A percentile compares a stretch with the other conserved stretches of the same genome.
Evolutionary conservation across 2,329 filamentous ascomycete genomes (phyloP).

Genomic region (Xylariaceae sp.): DNA sequence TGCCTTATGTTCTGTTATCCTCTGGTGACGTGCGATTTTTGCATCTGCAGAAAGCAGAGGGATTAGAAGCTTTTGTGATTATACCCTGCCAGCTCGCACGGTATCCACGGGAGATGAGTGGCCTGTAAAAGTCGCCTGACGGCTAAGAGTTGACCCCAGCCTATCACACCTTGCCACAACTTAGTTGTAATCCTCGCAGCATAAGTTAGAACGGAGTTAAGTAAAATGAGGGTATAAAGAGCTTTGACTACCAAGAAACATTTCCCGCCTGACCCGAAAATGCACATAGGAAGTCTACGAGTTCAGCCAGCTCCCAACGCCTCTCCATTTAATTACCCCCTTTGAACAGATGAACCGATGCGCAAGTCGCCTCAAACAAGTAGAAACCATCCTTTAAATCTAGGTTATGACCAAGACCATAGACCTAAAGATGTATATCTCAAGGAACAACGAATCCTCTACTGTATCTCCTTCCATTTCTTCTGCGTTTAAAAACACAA

Average conservation of each 20-base stretch:
- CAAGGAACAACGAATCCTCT: not conserved
- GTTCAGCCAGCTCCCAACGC: conserved; percentile 16
- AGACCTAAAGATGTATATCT: not conserved
- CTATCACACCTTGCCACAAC: too few species aligned
- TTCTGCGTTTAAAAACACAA: not conserved
- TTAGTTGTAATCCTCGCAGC: not conserved
- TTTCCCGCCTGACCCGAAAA: conserved; percentile 21
- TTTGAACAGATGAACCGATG: conserved; percentile 3
- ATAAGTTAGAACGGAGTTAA: not conserved
- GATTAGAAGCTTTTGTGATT: too few species aligned
- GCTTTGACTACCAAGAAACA: conserved; percentile 8
- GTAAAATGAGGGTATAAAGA: not conserved
- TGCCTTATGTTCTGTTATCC: too few species aligned
- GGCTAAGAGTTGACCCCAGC: too few species aligned
- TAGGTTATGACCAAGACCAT: not conserved
- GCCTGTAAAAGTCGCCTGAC: too few species aligned
- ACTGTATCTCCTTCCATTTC: not conserved
- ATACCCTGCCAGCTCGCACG: too few species aligned
- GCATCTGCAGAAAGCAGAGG: too few species aligned
- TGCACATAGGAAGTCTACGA: conserved; percentile 24
- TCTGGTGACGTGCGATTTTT: too few species aligned
- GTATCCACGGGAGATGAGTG: too few species aligned
- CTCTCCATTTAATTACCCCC: conserved; percentile 12
- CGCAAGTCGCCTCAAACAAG: conserved; percentile 3
- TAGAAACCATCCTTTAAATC: conserved; percentile 1